These are phyloP conservation scores for Crinitomyces ghanaensis DNA, from an alignment of 805 yeast genomes.

Conservation along the genomic window DNA sequence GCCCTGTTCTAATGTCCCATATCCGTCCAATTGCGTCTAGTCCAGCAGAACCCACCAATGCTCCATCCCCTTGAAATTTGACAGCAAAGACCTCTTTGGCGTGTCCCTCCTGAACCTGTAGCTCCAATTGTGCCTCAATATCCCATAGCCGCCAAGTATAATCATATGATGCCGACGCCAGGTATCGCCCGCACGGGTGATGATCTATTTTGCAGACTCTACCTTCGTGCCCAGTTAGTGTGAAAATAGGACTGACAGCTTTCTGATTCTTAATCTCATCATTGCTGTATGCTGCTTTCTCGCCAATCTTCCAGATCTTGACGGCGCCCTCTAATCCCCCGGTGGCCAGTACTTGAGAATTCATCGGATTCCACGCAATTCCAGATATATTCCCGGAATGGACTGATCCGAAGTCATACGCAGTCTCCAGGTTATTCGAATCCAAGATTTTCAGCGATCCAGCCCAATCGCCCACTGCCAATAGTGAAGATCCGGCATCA, in stretches of 20 bases:
- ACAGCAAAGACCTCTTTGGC: constrained; percentile 55
- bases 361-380: constrained; percentile 46
- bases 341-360: constrained; percentile 24
- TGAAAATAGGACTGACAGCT: constrained; percentile 17
- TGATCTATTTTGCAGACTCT: constrained; percentile 51
- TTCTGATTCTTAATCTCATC: too few species aligned
- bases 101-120: constrained; percentile 79
- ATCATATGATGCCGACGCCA: constrained; percentile 72
- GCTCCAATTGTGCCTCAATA: constrained; percentile 33
- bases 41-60: constrained; percentile 66
- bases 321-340: constrained; percentile 39
- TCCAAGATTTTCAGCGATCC: constrained; percentile 52
- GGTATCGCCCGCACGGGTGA: constrained; percentile 49
- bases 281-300: constrained; percentile 8
- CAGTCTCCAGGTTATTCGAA: constrained; percentile 27
- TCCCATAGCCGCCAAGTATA: constrained; percentile 89
- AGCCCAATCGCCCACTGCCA: constrained; percentile 77
- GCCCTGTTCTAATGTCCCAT: constrained; percentile 85
- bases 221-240: constrained; percentile 34
- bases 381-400: constrained; percentile 62
- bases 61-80: constrained; percentile 61
- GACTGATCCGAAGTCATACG: constrained; percentile 26
- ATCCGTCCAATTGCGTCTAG: constrained; percentile 58
- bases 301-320: constrained; percentile 24
- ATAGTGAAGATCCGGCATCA: constrained; percentile 21